Evolutionary conservation across 169 alveolate species (phyloP), one percentile per base, ranked within the genome.

Genomic region (Perkinsus olseni): DNA sequence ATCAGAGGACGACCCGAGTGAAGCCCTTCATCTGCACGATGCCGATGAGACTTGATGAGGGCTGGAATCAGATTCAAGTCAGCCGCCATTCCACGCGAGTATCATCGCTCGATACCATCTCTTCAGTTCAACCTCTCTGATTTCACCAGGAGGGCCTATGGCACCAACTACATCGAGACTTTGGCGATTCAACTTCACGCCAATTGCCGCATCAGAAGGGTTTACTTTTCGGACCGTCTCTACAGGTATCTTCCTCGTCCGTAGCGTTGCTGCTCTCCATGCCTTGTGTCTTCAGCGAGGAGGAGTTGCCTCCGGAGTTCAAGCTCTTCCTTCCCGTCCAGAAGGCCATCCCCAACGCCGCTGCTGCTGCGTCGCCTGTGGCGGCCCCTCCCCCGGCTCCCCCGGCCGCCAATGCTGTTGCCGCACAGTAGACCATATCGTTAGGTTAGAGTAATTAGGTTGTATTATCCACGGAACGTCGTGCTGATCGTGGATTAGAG

Each of bases 11-110:
- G 39, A 97, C 99, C n/a, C 96, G 99, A 95, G 99, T 98, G 62
- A 97, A 97, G 96, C 99, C 99, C 34, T 98, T 98, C 96, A 98
- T 98, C 93, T 98, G 99, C 93, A 98, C 99, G 74, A 99, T 99
- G 99, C 99, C 99, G 62, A 98, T 98, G 99, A 97, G 99, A 94
- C 96, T 99, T 92, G 99, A 99, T 94, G 99, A 98, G 95, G 99
- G 99, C 39, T 98, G 99, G 99, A 98, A 98, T 95, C 98, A 98
- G 96, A 98, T 99, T 93, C 82, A 62, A 62, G 82, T 62, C 8
- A 28, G 82, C 34, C 31, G 82, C 11, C 11, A 40, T 40, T 6
- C 11, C 21, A 40, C 50, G 31, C n/a, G n/a, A n/a, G n/a, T n/a
- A n/a, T n/a, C 31, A 62, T 62, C 31, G 17, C 31, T 13, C 31